These are phyloP conservation scores for Stephanodiscus triporus DNA, from an alignment of 108 stramenopile species.

Conservation along the genomic window DNA sequence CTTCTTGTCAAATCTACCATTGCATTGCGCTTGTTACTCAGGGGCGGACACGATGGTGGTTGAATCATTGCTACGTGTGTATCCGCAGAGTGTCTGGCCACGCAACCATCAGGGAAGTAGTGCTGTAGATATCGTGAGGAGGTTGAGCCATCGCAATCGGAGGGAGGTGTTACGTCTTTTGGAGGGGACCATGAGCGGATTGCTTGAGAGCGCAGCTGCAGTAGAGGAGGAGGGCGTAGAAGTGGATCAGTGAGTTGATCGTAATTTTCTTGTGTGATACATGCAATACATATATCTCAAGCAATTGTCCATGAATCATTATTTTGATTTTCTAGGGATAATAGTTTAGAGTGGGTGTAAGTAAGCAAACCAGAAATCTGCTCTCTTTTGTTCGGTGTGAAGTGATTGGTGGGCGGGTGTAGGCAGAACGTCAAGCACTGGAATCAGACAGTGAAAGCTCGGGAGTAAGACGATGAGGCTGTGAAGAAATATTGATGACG, in stretches of 20 bases:
- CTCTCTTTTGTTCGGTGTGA: neutral
- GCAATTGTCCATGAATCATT: no score
- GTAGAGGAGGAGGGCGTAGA: constrained; percentile 40
- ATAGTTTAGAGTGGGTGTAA: constrained; percentile 40
- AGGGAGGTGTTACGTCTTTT: constrained; percentile 49
- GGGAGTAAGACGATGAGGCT: neutral
- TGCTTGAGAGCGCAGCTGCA: constrained; percentile 27
- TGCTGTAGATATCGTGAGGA: constrained; percentile 73
- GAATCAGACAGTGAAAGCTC: no score
- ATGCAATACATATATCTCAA: neutral
- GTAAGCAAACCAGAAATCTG: neutral
- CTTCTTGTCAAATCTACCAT: constrained; percentile 77
- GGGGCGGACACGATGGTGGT: constrained; percentile 64
- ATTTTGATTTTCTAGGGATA: constrained; percentile 6
- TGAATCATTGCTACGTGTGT: constrained; percentile 55
- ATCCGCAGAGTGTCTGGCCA: constrained; percentile 70
- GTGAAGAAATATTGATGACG: neutral
- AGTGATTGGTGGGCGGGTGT: no score
- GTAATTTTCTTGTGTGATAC: neutral
- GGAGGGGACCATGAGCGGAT: constrained; percentile 40
- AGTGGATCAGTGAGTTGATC: constrained; percentile 33
- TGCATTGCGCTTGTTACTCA: constrained; percentile 86
- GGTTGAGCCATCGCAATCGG: constrained; percentile 77
- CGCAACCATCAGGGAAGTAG: constrained; percentile 79
- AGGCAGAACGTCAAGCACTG: no score